Conservation (phyloP, 768 basidiomycete genomes). For the Crucibulum laeve region DNA sequence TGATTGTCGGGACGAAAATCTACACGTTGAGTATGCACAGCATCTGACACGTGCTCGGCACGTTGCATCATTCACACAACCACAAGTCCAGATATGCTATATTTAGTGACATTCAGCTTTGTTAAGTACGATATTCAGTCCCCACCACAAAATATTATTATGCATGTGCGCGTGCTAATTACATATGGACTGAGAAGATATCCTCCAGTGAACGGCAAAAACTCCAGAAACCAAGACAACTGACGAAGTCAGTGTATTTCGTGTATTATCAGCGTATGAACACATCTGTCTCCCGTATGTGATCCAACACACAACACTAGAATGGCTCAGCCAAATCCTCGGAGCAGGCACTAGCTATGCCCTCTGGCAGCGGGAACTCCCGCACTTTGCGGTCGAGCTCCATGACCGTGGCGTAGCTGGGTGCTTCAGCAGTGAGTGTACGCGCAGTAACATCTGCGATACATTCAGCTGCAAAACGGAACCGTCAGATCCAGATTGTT, state of each 20-base stretch:
- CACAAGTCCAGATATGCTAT: too few species aligned
- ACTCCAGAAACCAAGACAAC: too few species aligned
- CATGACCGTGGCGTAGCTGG: slow-evolving; percentile 60
- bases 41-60: too few species aligned
- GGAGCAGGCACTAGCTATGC: slow-evolving; percentile 24
- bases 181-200: too few species aligned
- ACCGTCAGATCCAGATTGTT: slow-evolving; percentile 57
- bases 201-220: too few species aligned
- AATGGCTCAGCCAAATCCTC: slow-evolving; percentile 35
- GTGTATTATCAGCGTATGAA: not conserved
- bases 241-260: not conserved
- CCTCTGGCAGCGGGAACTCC: slow-evolving; percentile 55
- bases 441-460: slow-evolving; percentile 59
- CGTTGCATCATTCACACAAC: too few species aligned
- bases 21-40: too few species aligned
- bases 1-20: too few species aligned
- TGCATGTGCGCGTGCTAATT: too few species aligned
- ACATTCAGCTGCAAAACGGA: slow-evolving; percentile 61
- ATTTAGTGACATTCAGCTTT: too few species aligned
- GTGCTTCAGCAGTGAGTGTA: slow-evolving; percentile 61
- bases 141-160: too few species aligned
- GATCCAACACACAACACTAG: slow-evolving; percentile 43
- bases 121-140: too few species aligned
- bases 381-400: slow-evolving; percentile 66
- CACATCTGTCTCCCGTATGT: slow-evolving; percentile 43